Evolutionary conservation across 306 rosid species (phyloP).

Genomic region (Lathyrus oleraceus): DNA sequence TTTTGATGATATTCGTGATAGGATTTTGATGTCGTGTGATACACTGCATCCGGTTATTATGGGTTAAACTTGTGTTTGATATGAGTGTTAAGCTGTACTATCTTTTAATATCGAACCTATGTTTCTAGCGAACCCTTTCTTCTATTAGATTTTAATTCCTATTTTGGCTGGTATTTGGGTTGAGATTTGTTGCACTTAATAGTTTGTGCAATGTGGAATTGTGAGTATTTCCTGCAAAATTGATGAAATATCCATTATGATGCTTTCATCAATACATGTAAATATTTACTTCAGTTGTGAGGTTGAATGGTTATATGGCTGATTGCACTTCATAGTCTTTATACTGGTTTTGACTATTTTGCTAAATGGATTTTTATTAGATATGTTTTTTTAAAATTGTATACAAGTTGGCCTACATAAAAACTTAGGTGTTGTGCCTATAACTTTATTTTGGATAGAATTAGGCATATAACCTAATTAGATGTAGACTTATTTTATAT

Average conservation of each 20-base stretch:
- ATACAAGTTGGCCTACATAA: not conserved
- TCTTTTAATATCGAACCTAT: constrained; percentile 10
- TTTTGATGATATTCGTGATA: not conserved
- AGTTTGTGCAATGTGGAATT: not conserved
- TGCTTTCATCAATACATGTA: not conserved
- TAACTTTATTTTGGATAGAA: not conserved
- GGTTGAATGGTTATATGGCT: not conserved
- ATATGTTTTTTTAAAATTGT: not conserved
- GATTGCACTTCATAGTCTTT: not conserved
- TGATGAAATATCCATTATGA: not conserved
- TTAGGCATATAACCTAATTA: not conserved
- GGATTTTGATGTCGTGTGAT: not conserved
- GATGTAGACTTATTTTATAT: not conserved
- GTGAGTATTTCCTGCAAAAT: not conserved
- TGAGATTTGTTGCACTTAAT: not conserved
- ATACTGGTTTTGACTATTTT: not conserved
- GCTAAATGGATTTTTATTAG: not conserved
- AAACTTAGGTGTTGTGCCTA: not conserved
- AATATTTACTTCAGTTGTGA: not conserved
- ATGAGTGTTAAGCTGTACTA: not conserved
- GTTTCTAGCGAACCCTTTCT: not conserved
- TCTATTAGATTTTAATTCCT: not conserved
- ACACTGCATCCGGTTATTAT: not conserved
- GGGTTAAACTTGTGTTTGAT: not conserved
- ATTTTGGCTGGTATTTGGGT: not conserved